Evolutionary conservation across 2,329 filamentous ascomycete genomes (phyloP), one percentile per base, ranked within the genome.

Genomic region (Diaporthe ampelina): DNA sequence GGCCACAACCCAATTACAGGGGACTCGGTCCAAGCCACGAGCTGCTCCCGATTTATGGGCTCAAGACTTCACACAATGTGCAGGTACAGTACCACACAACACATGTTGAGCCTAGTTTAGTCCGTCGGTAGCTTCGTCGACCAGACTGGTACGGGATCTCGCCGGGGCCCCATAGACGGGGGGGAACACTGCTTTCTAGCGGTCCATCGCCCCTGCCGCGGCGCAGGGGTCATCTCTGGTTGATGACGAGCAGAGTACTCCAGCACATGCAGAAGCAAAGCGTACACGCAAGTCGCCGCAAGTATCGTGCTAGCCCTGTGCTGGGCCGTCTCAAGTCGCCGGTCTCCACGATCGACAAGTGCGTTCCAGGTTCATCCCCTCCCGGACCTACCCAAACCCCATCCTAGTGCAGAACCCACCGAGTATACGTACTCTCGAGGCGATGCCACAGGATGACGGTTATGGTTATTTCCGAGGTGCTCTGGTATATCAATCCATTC

Each of bases 351-450:
- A 54, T 68, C 63, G 32, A 68, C 32, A 54, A 45, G 63, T 54
- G 32, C 19, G 63, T 37, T 68, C 63, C 63, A 68, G 63, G 63
- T 68, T 40, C 63, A 68, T 40, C 63, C 63, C 48, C 48, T n/a
- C 19, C 63, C 45, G 48, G 32, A 24, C 15, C 63, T 40, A 17
- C 48, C 32, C 63, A 54, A 40, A 7, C 52, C 15, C 32, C n/a
- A 54, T 24, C 29, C 63, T 54, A n/a, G 45, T 54, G 48, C 63
- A 68, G n/a, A 32, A 21, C 45, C 63, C 45, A 40, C 15, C 21
- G 50, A 19, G 29, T 21, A 15, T 37, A 67, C 63, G 29, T 67
- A 67, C 45, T 35, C 13, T 24, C 15, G 29, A 37, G 8, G 8
- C 32, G 48, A 54, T 40, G 45, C n/a, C 32, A 54, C 32, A 29